phyloP scores from a whole-genome alignment of 441 rosid genomes.

The Theobroma grandiflorum region DNA sequence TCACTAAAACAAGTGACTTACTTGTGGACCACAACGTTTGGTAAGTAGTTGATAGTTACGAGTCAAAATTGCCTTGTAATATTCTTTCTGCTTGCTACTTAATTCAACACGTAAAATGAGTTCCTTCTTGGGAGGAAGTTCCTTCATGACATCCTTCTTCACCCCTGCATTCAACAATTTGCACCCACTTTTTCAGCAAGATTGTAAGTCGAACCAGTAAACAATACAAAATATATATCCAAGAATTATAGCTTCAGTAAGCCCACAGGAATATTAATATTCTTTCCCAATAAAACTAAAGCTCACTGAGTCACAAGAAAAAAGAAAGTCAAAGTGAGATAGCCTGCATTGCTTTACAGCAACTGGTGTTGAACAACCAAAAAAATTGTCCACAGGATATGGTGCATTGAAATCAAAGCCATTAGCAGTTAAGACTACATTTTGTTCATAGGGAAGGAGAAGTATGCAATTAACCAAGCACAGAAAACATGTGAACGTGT shows the following conservation, averaged over 20 bases:
- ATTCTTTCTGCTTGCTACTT: slow-evolving; percentile 94
- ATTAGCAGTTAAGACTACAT: background rate
- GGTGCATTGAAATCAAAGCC: background rate
- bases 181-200: slow-evolving; percentile 29
- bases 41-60: slow-evolving; percentile 94
- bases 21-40: slow-evolving; percentile 98
- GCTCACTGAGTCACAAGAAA: background rate
- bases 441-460: background rate
- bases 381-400: background rate
- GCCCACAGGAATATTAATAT: background rate
- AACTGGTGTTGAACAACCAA: background rate
- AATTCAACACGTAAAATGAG: slow-evolving; percentile 96
- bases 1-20: slow-evolving; percentile 38
- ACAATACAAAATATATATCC: background rate
- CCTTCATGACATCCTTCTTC: slow-evolving; percentile 98
- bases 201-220: slow-evolving; percentile 14
- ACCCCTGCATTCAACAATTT: slow-evolving; percentile 69
- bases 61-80: slow-evolving; percentile 95
- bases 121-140: slow-evolving; percentile 98
- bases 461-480: slow-evolving; percentile 16
- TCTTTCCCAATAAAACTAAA: slow-evolving; percentile 11
- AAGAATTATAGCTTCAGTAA: background rate
- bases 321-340: background rate
- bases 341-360: slow-evolving; percentile 14
- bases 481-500: slow-evolving; percentile 6